Base-by-base conservation (phyloP, 202 grass and related monocot species). In the Digitaria exilis region DNA sequence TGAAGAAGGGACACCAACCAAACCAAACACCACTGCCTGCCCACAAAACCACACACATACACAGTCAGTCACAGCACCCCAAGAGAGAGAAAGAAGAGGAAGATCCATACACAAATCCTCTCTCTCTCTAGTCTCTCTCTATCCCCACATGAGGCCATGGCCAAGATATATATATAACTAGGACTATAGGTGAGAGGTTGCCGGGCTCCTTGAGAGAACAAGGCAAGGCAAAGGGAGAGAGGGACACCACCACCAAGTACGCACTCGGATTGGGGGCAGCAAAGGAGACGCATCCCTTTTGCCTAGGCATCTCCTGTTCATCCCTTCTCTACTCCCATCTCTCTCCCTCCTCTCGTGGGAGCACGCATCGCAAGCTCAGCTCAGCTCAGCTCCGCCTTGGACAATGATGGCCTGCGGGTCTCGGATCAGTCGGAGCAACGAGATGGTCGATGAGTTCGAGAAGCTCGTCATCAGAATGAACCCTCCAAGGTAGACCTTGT, bases 391-490 rank as follows among this genome's bases (percentile, higher is more conserved):
- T n/a, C n/a, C n/a, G 35, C 34, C 55, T 28, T 66, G 18, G 28
- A 89, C 88, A 80, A 97, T 91, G 95, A 93, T 95, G 90, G 44
- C 88, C 3, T 91, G 87, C 82, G 95, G 92, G 84, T 89, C 86
- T 91, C 76, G 84, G 63, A n/a, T n/a, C n/a, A 85, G 85, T 46
- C 76, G 81, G 65, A 76, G 83, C 54, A 83, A 60, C 45, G 95
- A 94, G 72, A 86, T 93, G 32, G 92, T 92, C 11, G 95, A 95
- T 15, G 95, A 95, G 84, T 97, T 89, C 73, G 63, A 93, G 92
- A 97, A 97, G 90, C 92, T 97, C 24, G 92, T 97, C 85, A 89
- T 95, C 80, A 82, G 87, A 81, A 97, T 97, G 95, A 97, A 97
- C 82, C 92, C 95, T 76, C 95, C 95, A 56, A 97, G 92, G 95